Percentiles rank a stretch among this genome's conserved stretches.
Evolutionary conservation across 2,329 filamentous ascomycete species (phyloP).

Genomic region (Diaporthe longicolla): DNA sequence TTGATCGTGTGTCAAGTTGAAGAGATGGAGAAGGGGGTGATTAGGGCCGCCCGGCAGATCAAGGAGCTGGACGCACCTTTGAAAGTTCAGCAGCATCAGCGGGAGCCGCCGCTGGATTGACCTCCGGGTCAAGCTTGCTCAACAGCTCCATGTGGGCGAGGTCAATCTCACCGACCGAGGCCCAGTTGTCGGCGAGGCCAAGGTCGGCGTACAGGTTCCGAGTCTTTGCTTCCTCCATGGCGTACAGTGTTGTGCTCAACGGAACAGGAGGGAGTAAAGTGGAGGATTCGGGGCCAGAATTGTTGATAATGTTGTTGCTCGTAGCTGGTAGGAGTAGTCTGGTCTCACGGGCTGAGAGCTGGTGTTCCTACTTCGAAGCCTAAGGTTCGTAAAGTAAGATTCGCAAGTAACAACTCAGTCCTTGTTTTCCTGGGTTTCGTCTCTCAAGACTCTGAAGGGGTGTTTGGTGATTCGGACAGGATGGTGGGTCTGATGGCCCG

Average conservation of each 20-base stretch:
- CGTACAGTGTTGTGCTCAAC: background rate
- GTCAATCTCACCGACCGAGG: background rate
- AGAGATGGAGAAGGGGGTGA: background rate
- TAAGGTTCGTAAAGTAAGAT: background rate
- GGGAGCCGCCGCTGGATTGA: background rate
- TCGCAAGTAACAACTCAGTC: background rate
- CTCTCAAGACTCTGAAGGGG: background rate
- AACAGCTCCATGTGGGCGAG: background rate
- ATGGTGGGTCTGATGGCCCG: background rate
- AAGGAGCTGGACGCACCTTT: background rate
- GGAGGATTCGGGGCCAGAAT: too few relatives aligned
- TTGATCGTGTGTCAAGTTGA: background rate
- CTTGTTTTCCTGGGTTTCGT: background rate
- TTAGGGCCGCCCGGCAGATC: background rate
- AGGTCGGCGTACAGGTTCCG: background rate
- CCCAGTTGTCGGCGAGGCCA: background rate
- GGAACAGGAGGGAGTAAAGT: background rate
- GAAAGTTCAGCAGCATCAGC: background rate
- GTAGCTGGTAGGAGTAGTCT: background rate
- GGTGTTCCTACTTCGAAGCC: background rate
- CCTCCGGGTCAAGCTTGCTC: background rate
- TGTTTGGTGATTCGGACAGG: background rate
- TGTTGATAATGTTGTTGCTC: background rate
- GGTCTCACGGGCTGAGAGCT: background rate
- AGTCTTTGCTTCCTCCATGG: background rate